Evolutionary conservation across 192 early-diverging fungal genomes (phyloP).

Genomic region (Paraglomus occultum): DNA sequence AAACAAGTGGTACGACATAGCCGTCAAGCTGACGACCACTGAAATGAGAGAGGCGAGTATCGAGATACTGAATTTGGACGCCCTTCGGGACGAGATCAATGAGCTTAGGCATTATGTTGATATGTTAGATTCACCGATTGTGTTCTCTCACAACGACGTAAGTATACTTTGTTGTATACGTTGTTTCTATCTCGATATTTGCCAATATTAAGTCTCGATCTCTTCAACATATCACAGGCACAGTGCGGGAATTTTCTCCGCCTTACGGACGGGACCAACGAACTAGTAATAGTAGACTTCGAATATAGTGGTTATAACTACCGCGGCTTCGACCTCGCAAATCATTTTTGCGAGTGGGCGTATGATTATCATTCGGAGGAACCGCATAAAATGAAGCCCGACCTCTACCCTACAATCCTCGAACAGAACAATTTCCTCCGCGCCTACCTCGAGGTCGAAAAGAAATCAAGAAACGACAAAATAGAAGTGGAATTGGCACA

Average conservation of each 20-base stretch:
- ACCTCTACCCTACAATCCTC: conserved; percentile 52
- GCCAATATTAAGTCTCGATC: not conserved
- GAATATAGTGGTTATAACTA: conserved; percentile 82
- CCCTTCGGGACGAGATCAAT: conserved; percentile 51
- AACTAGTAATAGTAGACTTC: conserved; percentile 77
- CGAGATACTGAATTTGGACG: conserved; percentile 45
- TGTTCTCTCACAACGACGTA: conserved; percentile 91
- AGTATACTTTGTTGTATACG: conserved; percentile 28
- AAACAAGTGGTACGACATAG: conserved; percentile 59
- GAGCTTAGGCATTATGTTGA: conserved; percentile 40
- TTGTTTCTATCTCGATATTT: not conserved
- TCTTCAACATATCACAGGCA: conserved; percentile 38
- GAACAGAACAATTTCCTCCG: conserved; percentile 62
- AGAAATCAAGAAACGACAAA: conserved; percentile 8
- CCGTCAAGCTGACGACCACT: conserved; percentile 38
- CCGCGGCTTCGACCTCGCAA: conserved; percentile 76
- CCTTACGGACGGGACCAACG: conserved; percentile 46
- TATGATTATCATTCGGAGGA: conserved; percentile 68
- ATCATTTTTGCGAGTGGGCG: conserved; percentile 86
- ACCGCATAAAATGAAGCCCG: conserved; percentile 43
- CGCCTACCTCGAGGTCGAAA: conserved; percentile 60
- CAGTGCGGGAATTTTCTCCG: conserved; percentile 92
- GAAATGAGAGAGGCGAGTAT: conserved; percentile 24
- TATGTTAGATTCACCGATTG: conserved; percentile 56
- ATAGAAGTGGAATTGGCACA: conserved; percentile 37